Evolutionary conservation across 495 filamentous ascomycete species (phyloP), one percentile per base, ranked within the genome.

Genomic region (Tuber aestivum): DNA sequence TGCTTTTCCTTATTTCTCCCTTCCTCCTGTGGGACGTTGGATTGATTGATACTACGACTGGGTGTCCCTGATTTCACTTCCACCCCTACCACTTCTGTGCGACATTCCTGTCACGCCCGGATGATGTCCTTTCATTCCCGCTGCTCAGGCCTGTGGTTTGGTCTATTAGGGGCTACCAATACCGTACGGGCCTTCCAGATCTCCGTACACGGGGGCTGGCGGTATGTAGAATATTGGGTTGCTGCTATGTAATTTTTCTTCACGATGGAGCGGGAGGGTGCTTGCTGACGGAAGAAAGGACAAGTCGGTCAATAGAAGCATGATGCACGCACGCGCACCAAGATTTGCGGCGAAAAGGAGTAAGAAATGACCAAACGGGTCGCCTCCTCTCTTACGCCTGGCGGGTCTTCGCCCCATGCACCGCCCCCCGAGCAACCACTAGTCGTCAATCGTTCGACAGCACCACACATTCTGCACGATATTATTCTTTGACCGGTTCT

Each of bases 401-500:
- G 44, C 75, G 69, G 69, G 69, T 75, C 41, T 18, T 32, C 61
- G 71, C 40, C 73, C 50, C 48, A 44, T 78, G 76, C 76, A 50
- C 72, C 72, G 32, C 45, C 65, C 65, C 40, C 41, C 18, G 48
- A 35, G 23, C 20, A 42, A 69, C 69, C 45, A 69, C 56, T 23
- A 56, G 38, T 61, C 37, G 27, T 38, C 65, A 40, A 44, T 70
- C 76, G 48, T 21, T 23, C 23, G 41, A 27, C 41, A 35, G 21
- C 37, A 77, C 61, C 32, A 56, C 70, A 50, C 73, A 35, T 73
- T 41, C 70, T n/a, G 69, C 23, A 23, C 74, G 74, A 76, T 76
- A 70, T 41, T 78, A 75, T 79, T 79, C 61, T 70, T 74, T 75
- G 72, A 48, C 76, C 70, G 70, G 75, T 70, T 70, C 23, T 77